Conservation (phyloP, 306 rosid genomes). For the Inga laurina region DNA sequence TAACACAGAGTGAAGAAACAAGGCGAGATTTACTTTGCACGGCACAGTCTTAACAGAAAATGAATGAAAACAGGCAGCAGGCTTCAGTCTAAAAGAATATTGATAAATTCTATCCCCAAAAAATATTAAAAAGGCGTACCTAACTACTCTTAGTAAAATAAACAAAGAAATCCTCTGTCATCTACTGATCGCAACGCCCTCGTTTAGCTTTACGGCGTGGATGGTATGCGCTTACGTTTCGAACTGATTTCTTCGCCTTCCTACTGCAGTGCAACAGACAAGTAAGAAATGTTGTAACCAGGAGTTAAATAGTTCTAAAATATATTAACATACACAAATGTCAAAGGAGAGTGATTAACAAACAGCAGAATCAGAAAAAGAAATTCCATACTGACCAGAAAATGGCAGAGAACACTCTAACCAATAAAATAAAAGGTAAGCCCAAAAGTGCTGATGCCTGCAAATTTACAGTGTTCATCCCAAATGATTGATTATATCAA, state of each 20-base stretch:
- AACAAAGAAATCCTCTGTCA: slow-evolving; percentile 24
- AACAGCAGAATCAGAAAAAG: slow-evolving; percentile 15
- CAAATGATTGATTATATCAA: not conserved
- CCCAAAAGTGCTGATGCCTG: slow-evolving; percentile 98
- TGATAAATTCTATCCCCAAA: not conserved
- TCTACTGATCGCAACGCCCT: slow-evolving; percentile 73
- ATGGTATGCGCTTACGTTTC: slow-evolving; percentile 46
- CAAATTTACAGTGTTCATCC: slow-evolving; percentile 37
- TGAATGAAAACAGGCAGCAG: slow-evolving; percentile 3
- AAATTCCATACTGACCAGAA: slow-evolving; percentile 61
- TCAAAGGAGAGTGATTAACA: slow-evolving; percentile 3
- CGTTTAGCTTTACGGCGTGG: slow-evolving; percentile 82
- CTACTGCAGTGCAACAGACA: slow-evolving; percentile 56
- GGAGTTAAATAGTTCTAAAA: not conserved
- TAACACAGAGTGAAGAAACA: slow-evolving; percentile 13
- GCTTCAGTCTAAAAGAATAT: not conserved
- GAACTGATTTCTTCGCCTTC: slow-evolving; percentile 60
- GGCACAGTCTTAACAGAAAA: slow-evolving; percentile 1
- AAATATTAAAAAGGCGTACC: slow-evolving; percentile 41
- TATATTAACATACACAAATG: not conserved
- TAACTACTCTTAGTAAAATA: slow-evolving; percentile 29
- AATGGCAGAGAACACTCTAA: slow-evolving; percentile 63
- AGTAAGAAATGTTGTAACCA: not conserved
- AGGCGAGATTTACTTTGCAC: not conserved
- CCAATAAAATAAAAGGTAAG: slow-evolving; percentile 69